Percentiles rank a stretch among this genome's conserved stretches.
These are phyloP conservation scores for Copromyces sp. DNA, from an alignment of 495 filamentous ascomycete genomes.

Conservation along the genomic window DNA sequence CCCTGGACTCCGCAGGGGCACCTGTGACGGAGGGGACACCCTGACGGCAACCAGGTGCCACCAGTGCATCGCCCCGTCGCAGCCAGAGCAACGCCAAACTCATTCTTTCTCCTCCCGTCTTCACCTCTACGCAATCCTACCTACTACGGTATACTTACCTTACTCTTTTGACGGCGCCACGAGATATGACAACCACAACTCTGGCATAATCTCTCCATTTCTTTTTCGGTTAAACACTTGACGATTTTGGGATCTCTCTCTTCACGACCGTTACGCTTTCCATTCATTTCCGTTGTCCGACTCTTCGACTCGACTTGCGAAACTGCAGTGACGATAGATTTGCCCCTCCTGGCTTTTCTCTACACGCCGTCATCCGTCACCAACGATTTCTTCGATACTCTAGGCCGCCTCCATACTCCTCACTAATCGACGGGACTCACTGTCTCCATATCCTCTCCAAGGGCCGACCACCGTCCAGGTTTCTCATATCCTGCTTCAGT, in stretches of 20 bases:
- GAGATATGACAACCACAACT: slow-evolving; percentile 1
- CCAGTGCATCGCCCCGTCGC: not conserved
- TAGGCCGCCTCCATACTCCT: not conserved
- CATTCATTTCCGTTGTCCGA: slow-evolving; percentile 12
- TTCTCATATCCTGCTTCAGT: not conserved
- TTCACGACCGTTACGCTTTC: slow-evolving; percentile 20
- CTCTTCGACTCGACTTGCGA: not conserved
- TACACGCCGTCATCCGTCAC: not conserved
- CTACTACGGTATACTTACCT: too few relatives aligned
- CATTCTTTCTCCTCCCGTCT: not conserved
- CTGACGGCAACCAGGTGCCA: not conserved
- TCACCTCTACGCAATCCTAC: not conserved
- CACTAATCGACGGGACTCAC: not conserved
- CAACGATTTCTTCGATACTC: not conserved
- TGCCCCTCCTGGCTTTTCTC: not conserved
- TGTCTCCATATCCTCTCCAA: not conserved
- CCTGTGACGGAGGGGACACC: not conserved
- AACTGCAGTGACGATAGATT: not conserved
- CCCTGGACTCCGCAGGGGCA: not conserved
- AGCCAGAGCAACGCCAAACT: not conserved
- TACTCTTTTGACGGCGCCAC: slow-evolving; percentile 1
- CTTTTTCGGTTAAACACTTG: not conserved
- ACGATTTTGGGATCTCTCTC: slow-evolving; percentile 8
- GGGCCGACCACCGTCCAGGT: not conserved
- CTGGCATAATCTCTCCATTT: slow-evolving; percentile 6